phyloP scores from a whole-genome alignment of 2,329 filamentous ascomycete species.

The Chrysosporium keratinophilum region DNA sequence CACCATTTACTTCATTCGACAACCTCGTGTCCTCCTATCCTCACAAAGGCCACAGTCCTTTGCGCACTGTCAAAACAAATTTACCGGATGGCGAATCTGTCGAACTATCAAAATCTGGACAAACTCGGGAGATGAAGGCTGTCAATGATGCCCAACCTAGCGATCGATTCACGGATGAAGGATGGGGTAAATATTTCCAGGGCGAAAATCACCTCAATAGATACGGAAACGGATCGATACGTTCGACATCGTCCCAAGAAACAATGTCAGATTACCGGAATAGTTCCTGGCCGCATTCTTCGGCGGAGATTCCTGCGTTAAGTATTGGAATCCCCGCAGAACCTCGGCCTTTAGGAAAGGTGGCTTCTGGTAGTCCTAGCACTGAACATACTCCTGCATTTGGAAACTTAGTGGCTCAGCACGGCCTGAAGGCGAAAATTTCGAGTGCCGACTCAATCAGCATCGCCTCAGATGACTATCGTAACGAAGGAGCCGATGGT shows the following conservation, averaged over 20 bases:
- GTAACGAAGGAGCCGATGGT: constrained; percentile 20
- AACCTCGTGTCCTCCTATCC: neutral
- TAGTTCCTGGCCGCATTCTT: constrained; percentile 33
- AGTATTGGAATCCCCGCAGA: constrained; percentile 31
- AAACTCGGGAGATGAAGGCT: neutral
- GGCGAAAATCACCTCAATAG: constrained; percentile 21
- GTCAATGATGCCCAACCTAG: neutral
- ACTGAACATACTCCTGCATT: constrained; percentile 27
- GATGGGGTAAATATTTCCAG: constrained; percentile 42
- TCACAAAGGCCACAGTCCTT: constrained; percentile 15
- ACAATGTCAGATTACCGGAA: constrained; percentile 30
- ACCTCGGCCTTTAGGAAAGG: constrained; percentile 32
- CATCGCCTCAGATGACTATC: constrained; percentile 28
- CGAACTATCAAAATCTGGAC: constrained; percentile 17
- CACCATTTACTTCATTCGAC: neutral
- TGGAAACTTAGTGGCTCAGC: constrained; percentile 28
- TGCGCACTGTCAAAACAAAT: constrained; percentile 12
- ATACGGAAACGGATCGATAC: constrained; percentile 16
- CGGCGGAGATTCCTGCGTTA: constrained; percentile 26
- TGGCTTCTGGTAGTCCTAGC: constrained; percentile 36
- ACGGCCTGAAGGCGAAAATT: constrained; percentile 36
- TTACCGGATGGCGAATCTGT: constrained; percentile 17
- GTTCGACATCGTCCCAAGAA: constrained; percentile 21
- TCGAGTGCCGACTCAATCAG: constrained; percentile 36
- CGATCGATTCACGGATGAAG: constrained; percentile 38